phyloP scores from a whole-genome alignment of 345 rosid species.

The Limnanthes douglasii region DNA sequence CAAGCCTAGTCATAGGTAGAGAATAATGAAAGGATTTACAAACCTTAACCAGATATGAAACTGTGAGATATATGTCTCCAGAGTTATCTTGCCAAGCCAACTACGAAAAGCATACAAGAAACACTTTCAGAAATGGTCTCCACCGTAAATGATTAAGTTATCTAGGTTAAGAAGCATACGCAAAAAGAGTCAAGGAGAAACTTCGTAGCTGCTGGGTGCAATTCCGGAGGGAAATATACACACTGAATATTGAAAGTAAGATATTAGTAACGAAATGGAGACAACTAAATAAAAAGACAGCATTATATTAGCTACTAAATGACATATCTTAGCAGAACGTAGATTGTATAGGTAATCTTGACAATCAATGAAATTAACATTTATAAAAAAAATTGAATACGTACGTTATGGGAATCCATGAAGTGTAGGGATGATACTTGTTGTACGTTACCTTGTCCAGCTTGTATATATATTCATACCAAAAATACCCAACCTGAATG shows the following conservation, averaged over 20 bases:
- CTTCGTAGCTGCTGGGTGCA: constrained; percentile 65
- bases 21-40: constrained; percentile 9
- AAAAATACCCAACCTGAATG: constrained; percentile 72
- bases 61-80: constrained; percentile 94
- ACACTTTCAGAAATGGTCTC: too few relatives aligned
- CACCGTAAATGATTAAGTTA: too few relatives aligned
- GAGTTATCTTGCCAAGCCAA: constrained; percentile 95
- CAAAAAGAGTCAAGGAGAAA: constrained; percentile 62
- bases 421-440: constrained; percentile 93
- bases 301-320: too few relatives aligned
- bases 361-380: too few relatives aligned
- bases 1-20: not conserved
- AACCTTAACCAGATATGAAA: constrained; percentile 98
- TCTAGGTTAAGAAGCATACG: constrained; percentile 38
- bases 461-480: constrained; percentile 91
- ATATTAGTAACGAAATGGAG: too few relatives aligned
- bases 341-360: too few relatives aligned
- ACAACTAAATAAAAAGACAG: too few relatives aligned
- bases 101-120: constrained; percentile 19
- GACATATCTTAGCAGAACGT: too few relatives aligned
- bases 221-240: constrained; percentile 84
- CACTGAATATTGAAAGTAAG: too few relatives aligned
- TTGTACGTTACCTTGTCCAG: constrained; percentile 85
- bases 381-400: too few relatives aligned
- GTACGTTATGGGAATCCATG: constrained; percentile 99